phyloP scores from a whole-genome alignment of 2,329 filamentous ascomycete species.

The Cladosporium colombiae region DNA sequence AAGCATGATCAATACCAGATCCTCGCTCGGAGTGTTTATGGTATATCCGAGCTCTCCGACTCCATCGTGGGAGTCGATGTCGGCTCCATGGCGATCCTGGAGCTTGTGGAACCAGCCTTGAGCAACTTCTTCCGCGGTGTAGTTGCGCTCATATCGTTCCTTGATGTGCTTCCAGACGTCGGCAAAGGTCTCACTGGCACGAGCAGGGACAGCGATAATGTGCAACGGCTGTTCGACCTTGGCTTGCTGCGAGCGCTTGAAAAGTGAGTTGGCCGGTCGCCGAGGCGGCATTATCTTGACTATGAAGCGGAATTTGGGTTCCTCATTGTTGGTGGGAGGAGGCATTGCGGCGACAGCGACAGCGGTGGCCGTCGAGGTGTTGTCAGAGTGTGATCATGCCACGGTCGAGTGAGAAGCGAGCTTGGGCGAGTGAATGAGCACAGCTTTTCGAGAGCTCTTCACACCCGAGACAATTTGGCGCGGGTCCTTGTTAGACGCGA shows the following conservation, averaged over 20 bases:
- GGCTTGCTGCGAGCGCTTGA: constrained; percentile 7
- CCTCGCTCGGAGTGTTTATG: constrained; percentile 3
- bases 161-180: constrained; percentile 20
- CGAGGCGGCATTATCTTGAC: constrained; percentile 21
- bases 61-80: constrained; percentile 18
- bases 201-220: constrained; percentile 13
- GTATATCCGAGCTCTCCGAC: constrained; percentile 19
- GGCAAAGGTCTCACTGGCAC: constrained; percentile 15
- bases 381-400: constrained; percentile 5
- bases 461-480: neutral
- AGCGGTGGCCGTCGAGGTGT: constrained; percentile 12
- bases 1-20: constrained; percentile 15
- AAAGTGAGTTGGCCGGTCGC: constrained; percentile 13
- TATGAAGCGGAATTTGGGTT: constrained; percentile 15
- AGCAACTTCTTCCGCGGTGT: constrained; percentile 9
- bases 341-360: constrained; percentile 8
- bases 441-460: neutral
- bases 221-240: constrained; percentile 10
- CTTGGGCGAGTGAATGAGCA: neutral
- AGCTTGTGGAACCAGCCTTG: constrained; percentile 20
- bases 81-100: constrained; percentile 12
- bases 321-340: neutral
- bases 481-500: neutral
- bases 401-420: neutral
- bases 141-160: constrained; percentile 16